These are phyloP conservation scores for Trypanosoma mega DNA, from an alignment of 208 protist species.

Conservation along the genomic window DNA sequence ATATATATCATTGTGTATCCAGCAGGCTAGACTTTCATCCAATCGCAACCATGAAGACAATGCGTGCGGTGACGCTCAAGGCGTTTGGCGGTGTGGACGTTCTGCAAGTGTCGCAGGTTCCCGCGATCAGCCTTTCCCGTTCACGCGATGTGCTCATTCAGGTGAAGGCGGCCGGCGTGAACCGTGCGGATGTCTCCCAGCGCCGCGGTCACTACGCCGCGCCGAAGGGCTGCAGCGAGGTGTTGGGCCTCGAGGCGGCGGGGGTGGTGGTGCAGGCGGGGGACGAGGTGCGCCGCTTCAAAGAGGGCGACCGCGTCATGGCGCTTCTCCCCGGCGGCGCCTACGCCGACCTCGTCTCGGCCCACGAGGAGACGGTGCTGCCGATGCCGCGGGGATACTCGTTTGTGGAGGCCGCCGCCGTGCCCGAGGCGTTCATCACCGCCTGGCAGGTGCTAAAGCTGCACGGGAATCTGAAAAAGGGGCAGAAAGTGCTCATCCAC, in stretches of 20 bases:
- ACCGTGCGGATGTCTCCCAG: conserved; percentile 85
- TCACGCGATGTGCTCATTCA: conserved; percentile 77
- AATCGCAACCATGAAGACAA: conserved; percentile 79
- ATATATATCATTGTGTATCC: background rate
- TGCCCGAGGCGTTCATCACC: conserved; percentile 93
- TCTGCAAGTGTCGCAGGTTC: conserved; percentile 54
- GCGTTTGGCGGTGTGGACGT: conserved; percentile 65
- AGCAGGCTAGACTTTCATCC: too few species aligned
- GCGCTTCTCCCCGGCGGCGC: conserved; percentile 85
- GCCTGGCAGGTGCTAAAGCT: conserved; percentile 88
- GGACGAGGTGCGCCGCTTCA: conserved; percentile 52
- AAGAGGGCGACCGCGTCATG: conserved; percentile 87
- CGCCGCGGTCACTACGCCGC: conserved; percentile 84
- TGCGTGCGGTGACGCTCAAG: conserved; percentile 79
- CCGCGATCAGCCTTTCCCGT: conserved; percentile 31
- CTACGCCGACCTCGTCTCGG: conserved; percentile 90
- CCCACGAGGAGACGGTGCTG: conserved; percentile 75
- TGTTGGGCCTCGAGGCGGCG: conserved; percentile 91
- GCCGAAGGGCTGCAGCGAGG: conserved; percentile 69
- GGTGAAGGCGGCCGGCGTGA: conserved; percentile 87
- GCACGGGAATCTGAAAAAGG: conserved; percentile 56
- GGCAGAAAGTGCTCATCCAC: conserved; percentile 84
- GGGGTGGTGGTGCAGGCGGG: conserved; percentile 79
- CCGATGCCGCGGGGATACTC: conserved; percentile 75
- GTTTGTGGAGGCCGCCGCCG: conserved; percentile 86